phyloP scores from a whole-genome alignment of 2,329 filamentous ascomycete genomes.

The Trichocomaceae sp. region DNA sequence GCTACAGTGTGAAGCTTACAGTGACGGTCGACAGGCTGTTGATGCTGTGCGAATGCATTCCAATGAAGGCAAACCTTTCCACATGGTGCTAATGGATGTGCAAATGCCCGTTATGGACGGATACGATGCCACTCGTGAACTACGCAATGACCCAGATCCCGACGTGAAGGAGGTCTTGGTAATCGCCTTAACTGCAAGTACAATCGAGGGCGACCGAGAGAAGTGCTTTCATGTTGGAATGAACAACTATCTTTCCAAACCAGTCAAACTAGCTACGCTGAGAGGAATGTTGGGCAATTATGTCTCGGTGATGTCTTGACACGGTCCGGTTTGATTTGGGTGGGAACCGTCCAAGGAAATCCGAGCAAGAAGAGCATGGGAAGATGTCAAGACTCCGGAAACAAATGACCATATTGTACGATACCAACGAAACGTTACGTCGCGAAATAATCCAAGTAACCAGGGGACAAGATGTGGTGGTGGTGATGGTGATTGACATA shows the following conservation, averaged over 20 bases:
- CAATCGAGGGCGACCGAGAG: slow-evolving; percentile 91
- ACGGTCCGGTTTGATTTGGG: too few relatives aligned
- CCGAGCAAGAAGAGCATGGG: too few relatives aligned
- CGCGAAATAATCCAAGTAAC: too few relatives aligned
- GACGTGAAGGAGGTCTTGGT: slow-evolving; percentile 76
- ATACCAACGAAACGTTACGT: too few relatives aligned
- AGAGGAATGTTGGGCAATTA: too few relatives aligned
- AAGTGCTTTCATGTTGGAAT: slow-evolving; percentile 91
- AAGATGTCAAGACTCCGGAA: too few relatives aligned
- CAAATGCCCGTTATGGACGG: slow-evolving; percentile 94
- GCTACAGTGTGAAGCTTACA: slow-evolving; percentile 79
- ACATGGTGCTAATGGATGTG: slow-evolving; percentile 90
- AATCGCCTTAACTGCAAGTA: slow-evolving; percentile 93
- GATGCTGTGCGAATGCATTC: slow-evolving; percentile 74
- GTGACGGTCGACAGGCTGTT: slow-evolving; percentile 81
- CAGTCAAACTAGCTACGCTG: slow-evolving; percentile 47
- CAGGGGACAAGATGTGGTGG: too few relatives aligned
- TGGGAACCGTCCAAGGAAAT: too few relatives aligned
- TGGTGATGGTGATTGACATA: too few relatives aligned
- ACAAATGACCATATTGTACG: too few relatives aligned
- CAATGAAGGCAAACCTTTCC: slow-evolving; percentile 67
- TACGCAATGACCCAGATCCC: slow-evolving; percentile 69
- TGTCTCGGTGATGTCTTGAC: too few relatives aligned
- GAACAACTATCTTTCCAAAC: slow-evolving; percentile 98
- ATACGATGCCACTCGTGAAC: slow-evolving; percentile 79